Conservation (phyloP, 345 rosid species). For the Eucalyptus viminalis region DNA sequence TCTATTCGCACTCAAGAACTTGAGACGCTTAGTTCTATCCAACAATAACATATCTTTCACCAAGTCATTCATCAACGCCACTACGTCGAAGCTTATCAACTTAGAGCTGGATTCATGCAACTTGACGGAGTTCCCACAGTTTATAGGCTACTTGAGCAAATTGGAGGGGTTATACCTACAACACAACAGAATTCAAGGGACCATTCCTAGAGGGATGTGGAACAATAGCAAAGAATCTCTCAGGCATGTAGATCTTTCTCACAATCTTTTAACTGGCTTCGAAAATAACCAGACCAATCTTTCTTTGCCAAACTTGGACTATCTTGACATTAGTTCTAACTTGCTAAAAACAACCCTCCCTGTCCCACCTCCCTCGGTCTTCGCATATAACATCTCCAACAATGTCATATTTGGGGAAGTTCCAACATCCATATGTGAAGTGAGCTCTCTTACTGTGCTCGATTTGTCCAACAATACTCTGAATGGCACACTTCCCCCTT, state of each 20-base stretch:
- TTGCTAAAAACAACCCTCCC: neutral
- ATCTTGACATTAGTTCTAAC: neutral
- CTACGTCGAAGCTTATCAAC: fast-evolving
- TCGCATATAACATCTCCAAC: neutral
- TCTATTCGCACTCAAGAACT: neutral
- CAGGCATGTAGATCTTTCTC: fast-evolving
- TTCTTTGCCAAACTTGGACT: neutral
- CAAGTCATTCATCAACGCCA: neutral
- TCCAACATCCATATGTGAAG: neutral
- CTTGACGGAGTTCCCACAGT: neutral
- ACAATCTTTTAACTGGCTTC: neutral
- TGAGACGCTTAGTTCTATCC: fast-evolving
- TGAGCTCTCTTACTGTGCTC: neutral
- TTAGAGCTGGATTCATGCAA: neutral
- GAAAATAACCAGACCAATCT: neutral
- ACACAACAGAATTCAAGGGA: neutral
- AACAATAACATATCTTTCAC: neutral
- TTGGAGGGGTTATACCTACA: fast-evolving
- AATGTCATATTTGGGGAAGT: neutral
- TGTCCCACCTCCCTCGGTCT: neutral
- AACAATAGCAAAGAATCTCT: neutral
- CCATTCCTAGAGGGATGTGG: neutral
- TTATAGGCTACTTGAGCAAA: neutral
- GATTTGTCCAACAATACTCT: neutral
- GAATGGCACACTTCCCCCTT: neutral